Evolutionary conservation across 768 basidiomycete genomes (phyloP).

Genomic region (Tephrocybe sp.): DNA sequence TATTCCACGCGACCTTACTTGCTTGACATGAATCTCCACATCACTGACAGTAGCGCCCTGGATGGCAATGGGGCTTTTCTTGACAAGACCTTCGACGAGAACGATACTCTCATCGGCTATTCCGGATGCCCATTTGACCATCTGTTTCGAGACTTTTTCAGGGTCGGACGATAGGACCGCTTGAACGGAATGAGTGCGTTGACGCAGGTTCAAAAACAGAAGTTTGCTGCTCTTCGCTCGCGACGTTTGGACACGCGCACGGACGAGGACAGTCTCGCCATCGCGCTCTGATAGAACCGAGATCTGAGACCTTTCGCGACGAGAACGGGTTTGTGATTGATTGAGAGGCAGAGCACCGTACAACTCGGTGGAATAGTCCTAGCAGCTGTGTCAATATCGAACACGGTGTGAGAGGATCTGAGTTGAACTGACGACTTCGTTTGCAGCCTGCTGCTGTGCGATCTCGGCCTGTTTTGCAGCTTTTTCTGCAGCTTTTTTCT

Average conservation of each 20-base stretch:
- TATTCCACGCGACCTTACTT: slow-evolving; percentile 48
- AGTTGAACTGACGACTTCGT: slow-evolving; percentile 55
- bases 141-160: slow-evolving; percentile 89
- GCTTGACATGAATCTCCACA: slow-evolving; percentile 81
- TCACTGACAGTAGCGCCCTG: slow-evolving; percentile 89
- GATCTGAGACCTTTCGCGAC: slow-evolving; percentile 64
- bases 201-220: slow-evolving; percentile 91
- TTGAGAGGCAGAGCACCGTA: slow-evolving; percentile 90
- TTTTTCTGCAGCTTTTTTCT: slow-evolving; percentile 84
- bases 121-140: slow-evolving; percentile 89
- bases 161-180: slow-evolving; percentile 73
- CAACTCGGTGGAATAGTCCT: slow-evolving; percentile 78
- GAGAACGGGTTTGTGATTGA: slow-evolving; percentile 81
- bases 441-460: slow-evolving; percentile 62
- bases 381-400: background rate
- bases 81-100: slow-evolving; percentile 81
- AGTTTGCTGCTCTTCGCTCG: slow-evolving; percentile 94
- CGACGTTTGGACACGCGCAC: slow-evolving; percentile 89
- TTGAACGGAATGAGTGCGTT: slow-evolving; percentile 85
- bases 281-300: slow-evolving; percentile 60
- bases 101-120: slow-evolving; percentile 89
- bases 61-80: slow-evolving; percentile 79
- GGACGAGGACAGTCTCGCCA: slow-evolving; percentile 77
- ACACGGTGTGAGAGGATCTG: background rate
- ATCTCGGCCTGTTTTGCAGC: slow-evolving; percentile 78